Base-by-base conservation (phyloP, 2,329 filamentous ascomycete species). In the Epichloe glyceriae region DNA sequence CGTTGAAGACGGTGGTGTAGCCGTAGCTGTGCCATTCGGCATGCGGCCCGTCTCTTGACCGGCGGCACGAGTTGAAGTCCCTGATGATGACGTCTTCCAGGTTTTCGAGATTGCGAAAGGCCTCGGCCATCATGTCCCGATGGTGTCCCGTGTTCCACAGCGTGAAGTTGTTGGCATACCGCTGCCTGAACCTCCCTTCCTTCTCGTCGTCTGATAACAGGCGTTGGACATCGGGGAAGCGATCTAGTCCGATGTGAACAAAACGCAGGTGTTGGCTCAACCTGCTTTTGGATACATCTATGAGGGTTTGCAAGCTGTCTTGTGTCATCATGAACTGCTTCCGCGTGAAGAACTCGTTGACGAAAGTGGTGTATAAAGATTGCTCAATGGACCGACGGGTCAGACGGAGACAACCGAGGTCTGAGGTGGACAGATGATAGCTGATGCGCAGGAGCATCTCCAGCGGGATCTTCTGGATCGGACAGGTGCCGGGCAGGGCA, bases 311-410 rank as follows among this genome's bases (percentile, higher is more conserved):
- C 10, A 84, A 65, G 57, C 80, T 84, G 56, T 70, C 64, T 35
- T 76, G 67, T 2, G 73, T 74, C 50, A 83, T 59, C 75, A 83
- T 81, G 64, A 85, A 86, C 59, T 85, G 80, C 58, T 76, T 78
- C 61, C 79, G 80, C 47, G 67, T 70, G 64, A 86, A 86, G 68
- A 82, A 86, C 55, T 83, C 80, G 22, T 67, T 67, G 30, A 74
- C 69, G 56, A 85, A 85, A 35, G 68, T 69, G 46, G 72, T 67
- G 62, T 78, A 78, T 12, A 83, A 66, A 2, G 69, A 66, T 19
- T 64, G 64, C 59, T 85, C 80, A 12, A 81, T 60, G 17, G 68
- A 61, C 50, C 73, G 78, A 66, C 79, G 82, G 3, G 71, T 71
- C 15, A 73, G 64, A 6, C 82, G 79, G 7, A 85, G 60, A 12